Base-by-base conservation (phyloP, 306 rosid species). In the Prunus campanulata region DNA sequence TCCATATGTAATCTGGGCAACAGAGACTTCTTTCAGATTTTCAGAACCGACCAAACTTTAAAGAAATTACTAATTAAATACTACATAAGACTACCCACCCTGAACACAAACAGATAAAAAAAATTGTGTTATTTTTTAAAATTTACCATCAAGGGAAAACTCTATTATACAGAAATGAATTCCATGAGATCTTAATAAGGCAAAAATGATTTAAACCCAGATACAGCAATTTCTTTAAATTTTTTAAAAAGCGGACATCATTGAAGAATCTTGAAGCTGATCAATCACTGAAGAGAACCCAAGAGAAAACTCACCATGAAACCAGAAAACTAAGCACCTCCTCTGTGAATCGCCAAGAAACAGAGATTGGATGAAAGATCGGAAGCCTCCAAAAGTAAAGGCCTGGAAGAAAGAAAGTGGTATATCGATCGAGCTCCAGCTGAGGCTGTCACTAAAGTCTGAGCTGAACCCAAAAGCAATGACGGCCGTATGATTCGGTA, bases 121-220 rank as follows among this genome's bases (percentile, higher is more conserved):
- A 20, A 1, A 3, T 15, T 2, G 69, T 19, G 9, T 27, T 15
- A 3, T 52, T 8, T 70, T 24, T 50, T 4, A 24, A 57, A 8
- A 27, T 73, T 60, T 6, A 2, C 75, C 32, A 35, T 71, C 75
- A 32, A 5, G n/a, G 66, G 15, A 16, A 50, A 32, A 63, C 32
- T 7, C 62, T 64, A 39, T 32, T 12, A 20, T 16, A 39, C 18
- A 35, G 14, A 55, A 52, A 66, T 35, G 54, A n/a, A 76, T 66
- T 61, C 24, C 4, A 20, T 35, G 42, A 15, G 79, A 76, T 76
- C 81, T 71, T 55, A 27, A 25, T 47, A 71, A 56, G 35, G n/a
- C 67, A 72, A 65, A 64, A 50, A 49, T 5, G 29, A 29, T 61
- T 16, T 1, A 27, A 15, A 35, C 62, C 55, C 47, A 63, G 60